Conservation (phyloP, 2,329 filamentous ascomycete species). For the Leptosphaerulina australis region DNA sequence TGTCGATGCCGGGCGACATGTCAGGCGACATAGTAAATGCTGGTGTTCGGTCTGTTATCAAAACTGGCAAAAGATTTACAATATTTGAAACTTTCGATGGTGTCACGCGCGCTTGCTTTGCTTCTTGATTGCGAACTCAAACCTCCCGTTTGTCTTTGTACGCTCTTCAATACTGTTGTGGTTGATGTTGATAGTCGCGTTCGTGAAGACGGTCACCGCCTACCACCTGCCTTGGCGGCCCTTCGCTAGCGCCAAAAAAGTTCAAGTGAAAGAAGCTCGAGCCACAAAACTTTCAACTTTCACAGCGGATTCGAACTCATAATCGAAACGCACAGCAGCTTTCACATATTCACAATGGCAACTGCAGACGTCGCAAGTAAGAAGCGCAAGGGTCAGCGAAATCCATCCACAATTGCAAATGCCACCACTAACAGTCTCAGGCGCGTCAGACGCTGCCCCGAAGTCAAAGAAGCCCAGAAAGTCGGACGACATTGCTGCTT, state of each 20-base stretch:
- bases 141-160: too few species aligned
- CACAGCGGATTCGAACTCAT: slow-evolving; percentile 21
- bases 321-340: slow-evolving; percentile 19
- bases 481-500: slow-evolving; percentile 35
- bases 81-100: not conserved
- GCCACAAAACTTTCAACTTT: slow-evolving; percentile 41
- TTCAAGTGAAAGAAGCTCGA: slow-evolving; percentile 37
- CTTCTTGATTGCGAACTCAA: too few species aligned
- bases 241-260: slow-evolving; percentile 41
- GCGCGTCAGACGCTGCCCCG: slow-evolving; percentile 41
- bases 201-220: slow-evolving; percentile 10
- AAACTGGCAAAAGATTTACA: too few species aligned
- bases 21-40: too few species aligned
- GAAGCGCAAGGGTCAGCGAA: slow-evolving; percentile 60
- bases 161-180: too few species aligned
- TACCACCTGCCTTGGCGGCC: slow-evolving; percentile 22
- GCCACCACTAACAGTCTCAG: slow-evolving; percentile 29
- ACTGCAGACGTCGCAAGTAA: slow-evolving; percentile 59
- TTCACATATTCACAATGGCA: slow-evolving; percentile 54
- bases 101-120: too few species aligned
- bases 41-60: too few species aligned
- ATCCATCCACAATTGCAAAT: slow-evolving; percentile 1
- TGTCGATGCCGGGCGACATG: slow-evolving; percentile 32
- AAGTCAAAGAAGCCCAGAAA: slow-evolving; percentile 50
- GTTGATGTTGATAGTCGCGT: not conserved